A percentile compares a stretch with the other conserved stretches of the same genome.
phyloP scores from a whole-genome alignment of 495 filamentous ascomycete genomes.

The Penicillium ucsense region DNA sequence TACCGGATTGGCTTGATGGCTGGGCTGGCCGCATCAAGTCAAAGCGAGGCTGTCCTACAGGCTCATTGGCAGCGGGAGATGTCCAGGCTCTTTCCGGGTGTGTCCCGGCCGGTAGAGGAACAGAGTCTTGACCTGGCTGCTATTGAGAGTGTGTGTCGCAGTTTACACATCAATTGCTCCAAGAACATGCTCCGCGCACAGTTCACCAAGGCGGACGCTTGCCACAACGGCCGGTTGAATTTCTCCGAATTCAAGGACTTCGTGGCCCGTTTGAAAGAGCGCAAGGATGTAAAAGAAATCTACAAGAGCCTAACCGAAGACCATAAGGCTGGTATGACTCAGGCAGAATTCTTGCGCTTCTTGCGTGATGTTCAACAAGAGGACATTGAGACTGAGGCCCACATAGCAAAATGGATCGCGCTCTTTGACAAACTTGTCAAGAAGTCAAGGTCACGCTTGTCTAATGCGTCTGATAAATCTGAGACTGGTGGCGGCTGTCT shows the following conservation, averaged over 20 bases:
- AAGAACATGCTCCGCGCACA: constrained; percentile 61
- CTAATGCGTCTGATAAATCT: constrained; percentile 20
- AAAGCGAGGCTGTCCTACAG: constrained; percentile 67
- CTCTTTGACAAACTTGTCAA: constrained; percentile 69
- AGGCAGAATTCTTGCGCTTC: constrained; percentile 66
- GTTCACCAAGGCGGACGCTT: constrained; percentile 64
- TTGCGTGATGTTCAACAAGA: constrained; percentile 64
- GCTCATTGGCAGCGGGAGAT: constrained; percentile 85
- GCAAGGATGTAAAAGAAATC: constrained; percentile 67
- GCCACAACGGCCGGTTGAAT: constrained; percentile 50
- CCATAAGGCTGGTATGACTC: constrained; percentile 50
- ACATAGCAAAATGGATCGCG: constrained; percentile 51
- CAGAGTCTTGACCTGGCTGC: constrained; percentile 65
- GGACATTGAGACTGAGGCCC: constrained; percentile 51
- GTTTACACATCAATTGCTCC: constrained; percentile 81
- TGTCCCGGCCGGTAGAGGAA: constrained; percentile 44
- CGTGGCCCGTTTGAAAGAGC: constrained; percentile 67
- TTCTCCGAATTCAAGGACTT: constrained; percentile 76
- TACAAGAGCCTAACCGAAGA: constrained; percentile 47
- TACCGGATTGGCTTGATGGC: constrained; percentile 84
- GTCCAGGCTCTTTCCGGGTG: constrained; percentile 52
- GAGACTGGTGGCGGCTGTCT: constrained; percentile 25
- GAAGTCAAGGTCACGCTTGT: constrained; percentile 46
- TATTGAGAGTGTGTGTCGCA: constrained; percentile 73
- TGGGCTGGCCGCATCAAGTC: constrained; percentile 61